Evolutionary conservation across 345 rosid genomes (phyloP).

Genomic region (Heritiera fomes): DNA sequence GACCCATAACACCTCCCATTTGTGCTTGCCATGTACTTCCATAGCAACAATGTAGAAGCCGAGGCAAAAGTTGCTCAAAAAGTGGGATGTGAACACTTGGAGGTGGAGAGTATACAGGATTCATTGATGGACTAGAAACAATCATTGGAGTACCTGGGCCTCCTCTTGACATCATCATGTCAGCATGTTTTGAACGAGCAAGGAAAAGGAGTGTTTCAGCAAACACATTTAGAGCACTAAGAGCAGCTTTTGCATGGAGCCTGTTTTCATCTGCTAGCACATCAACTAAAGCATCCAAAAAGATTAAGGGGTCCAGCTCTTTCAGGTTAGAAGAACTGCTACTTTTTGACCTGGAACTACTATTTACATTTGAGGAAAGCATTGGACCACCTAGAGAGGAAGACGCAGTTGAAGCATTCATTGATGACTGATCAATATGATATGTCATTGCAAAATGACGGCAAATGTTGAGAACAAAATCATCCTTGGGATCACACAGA

Average conservation of each 20-base stretch:
- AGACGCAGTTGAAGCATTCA: constrained; percentile 51
- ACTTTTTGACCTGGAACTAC: constrained; percentile 61
- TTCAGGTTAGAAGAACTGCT: constrained; percentile 63
- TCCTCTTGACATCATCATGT: constrained; percentile 76
- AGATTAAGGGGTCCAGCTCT: constrained; percentile 87
- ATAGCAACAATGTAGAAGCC: constrained; percentile 95
- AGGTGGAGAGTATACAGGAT: constrained; percentile 96
- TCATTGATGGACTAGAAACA: constrained; percentile 98
- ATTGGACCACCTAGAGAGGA: constrained; percentile 52
- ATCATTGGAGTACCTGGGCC: constrained; percentile 96
- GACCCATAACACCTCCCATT: constrained; percentile 99
- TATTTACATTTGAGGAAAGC: constrained; percentile 49
- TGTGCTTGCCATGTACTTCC: constrained; percentile 99
- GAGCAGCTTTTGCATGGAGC: constrained; percentile 90
- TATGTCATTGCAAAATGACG: constrained; percentile 93
- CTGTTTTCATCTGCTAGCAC: constrained; percentile 92
- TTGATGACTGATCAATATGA: constrained; percentile 63
- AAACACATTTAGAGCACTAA: constrained; percentile 74
- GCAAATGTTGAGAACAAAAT: constrained; percentile 78
- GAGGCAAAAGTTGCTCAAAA: constrained; percentile 96
- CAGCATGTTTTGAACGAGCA: constrained; percentile 90
- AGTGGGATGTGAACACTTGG: constrained; percentile 91
- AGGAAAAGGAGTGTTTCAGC: constrained; percentile 89
- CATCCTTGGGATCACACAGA: constrained; percentile 70
- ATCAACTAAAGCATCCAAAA: constrained; percentile 93